These are phyloP conservation scores for Colletotrichum tropicicola DNA, from an alignment of 2,329 filamentous ascomycete species.

Conservation along the genomic window DNA sequence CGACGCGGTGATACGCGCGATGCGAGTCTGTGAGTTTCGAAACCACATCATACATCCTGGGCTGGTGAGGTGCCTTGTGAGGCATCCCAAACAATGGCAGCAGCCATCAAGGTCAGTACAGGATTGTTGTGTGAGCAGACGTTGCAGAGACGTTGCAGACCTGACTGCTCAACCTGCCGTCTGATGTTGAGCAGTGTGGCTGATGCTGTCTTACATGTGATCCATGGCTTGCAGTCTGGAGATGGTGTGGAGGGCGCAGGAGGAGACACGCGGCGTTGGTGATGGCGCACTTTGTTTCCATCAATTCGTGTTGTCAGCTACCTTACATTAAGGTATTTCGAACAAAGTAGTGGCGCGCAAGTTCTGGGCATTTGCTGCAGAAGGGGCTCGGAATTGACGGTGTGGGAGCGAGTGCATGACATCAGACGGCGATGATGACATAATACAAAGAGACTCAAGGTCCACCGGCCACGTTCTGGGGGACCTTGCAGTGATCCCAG, in stretches of 20 bases:
- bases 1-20: neutral
- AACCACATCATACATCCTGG: neutral
- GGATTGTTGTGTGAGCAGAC: neutral
- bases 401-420: too few species aligned
- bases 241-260: neutral
- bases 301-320: neutral
- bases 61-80: too few species aligned
- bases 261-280: too few species aligned
- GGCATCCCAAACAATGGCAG: too few species aligned
- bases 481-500: neutral
- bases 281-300: too few species aligned
- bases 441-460: neutral
- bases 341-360: too few species aligned
- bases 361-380: too few species aligned
- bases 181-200: constrained; percentile 5
- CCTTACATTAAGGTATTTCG: too few species aligned
- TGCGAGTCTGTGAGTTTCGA: neutral
- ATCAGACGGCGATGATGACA: neutral
- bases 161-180: neutral
- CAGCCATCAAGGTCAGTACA: neutral
- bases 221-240: neutral
- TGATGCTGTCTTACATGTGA: constrained; percentile 19
- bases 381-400: too few species aligned
- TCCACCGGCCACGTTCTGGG: neutral
- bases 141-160: too few species aligned